Base-by-base conservation (phyloP, 306 rosid genomes). In the Trichosanthes cucumerina region DNA sequence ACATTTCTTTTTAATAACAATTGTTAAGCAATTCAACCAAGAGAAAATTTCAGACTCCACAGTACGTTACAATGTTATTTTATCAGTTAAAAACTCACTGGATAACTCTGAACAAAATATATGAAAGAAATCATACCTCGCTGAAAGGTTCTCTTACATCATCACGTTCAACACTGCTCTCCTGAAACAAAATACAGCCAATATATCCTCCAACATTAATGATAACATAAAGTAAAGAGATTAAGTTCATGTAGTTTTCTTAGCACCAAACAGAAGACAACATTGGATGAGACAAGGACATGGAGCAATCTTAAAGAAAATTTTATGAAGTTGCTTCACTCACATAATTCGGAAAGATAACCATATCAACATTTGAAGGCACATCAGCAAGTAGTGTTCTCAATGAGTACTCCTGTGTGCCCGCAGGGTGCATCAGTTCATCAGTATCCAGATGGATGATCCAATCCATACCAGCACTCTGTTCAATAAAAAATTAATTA, bases 401-500 rank as follows among this genome's bases (percentile, higher is more conserved):
- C 84, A 95, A 86, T 28, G 99, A 95, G 74, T 95, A 95, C 88
- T 91, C 99, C 15, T 46, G 80, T 6, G 88, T 77, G 82, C 91
- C 97, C 13, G 85, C 90, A 63, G 97, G 97, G 86, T 90, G 82
- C 68, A 91, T 79, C 79, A 95, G 86, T 82, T 91, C 98, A 82
- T 90, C 96, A n/a, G 96, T 95, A 85, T 95, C 99, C 79, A 95
- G 91, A 91, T 95, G 99, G 76, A 95, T 43, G 80, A 95, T 91
- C 99, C 99, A 95, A 84, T 91, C 99, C 97, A 90, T 90, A 50
- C 98, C 89, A 70, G 88, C 86, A 39, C 86, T 94, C 98, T 95
- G 87, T 58, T 34, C 58, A 87, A 41, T 36, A 9, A 24, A 52
- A 46, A 23, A 36, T 43, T 68, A 76, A 26, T 68, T 38, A 78